Percentiles rank a stretch among this genome's conserved stretches.
Evolutionary conservation across 2,329 filamentous ascomycete genomes (phyloP).

Genomic region (Setomelanomma holmii): DNA sequence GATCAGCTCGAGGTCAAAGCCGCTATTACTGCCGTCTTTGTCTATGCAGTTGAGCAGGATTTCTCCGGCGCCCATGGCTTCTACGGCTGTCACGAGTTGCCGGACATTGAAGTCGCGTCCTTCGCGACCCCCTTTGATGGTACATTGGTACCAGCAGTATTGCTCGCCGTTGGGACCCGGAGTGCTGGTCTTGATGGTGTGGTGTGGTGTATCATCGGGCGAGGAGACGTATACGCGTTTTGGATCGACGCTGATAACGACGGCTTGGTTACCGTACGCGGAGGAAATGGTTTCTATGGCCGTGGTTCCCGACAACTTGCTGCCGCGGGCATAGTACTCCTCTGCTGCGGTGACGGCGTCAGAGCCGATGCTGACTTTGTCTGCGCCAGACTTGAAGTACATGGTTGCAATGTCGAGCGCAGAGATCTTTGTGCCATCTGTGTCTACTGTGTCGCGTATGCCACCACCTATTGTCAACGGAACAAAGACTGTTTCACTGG

Average conservation of each 20-base stretch:
- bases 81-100: conserved; percentile 85
- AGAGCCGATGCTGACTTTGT: conserved; percentile 96
- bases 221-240: conserved; percentile 83
- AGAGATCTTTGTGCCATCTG: conserved; percentile 83
- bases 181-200: conserved; percentile 74
- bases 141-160: conserved; percentile 97
- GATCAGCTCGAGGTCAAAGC: conserved; percentile 94
- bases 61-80: conserved; percentile 95
- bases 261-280: conserved; percentile 95
- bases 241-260: conserved; percentile 94
- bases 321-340: conserved; percentile 78
- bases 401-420: conserved; percentile 92
- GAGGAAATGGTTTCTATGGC: conserved; percentile 94
- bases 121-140: conserved; percentile 92
- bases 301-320: conserved; percentile 76
- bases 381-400: conserved; percentile 96
- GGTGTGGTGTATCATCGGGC: conserved; percentile 73
- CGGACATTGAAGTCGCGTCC: conserved; percentile 93
- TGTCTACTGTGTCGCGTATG: conserved; percentile 90
- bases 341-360: conserved; percentile 94
- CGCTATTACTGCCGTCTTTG: conserved; percentile 91
- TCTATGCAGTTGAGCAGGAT: conserved; percentile 98
- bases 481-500: conserved; percentile 92
- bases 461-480: conserved; percentile 95
- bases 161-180: conserved; percentile 78